A percentile compares a stretch with the other conserved stretches of the same genome.
Conservation (phyloP, 495 filamentous ascomycete species). For the Penicillium turbatum region DNA sequence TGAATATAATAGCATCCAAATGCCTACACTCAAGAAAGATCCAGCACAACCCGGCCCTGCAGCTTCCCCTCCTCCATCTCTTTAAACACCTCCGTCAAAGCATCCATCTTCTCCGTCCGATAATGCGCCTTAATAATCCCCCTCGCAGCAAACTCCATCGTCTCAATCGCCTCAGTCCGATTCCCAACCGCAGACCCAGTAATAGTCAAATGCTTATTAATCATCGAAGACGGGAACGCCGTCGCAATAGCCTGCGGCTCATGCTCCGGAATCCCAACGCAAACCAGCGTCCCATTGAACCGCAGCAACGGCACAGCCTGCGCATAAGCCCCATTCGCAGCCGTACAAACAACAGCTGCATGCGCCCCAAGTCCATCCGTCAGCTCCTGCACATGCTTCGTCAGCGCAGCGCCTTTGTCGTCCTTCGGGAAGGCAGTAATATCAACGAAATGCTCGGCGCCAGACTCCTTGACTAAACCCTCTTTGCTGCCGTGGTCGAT, state of each 20-base stretch:
- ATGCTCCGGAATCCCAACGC: conserved; percentile 65
- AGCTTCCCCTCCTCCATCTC: conserved; percentile 55
- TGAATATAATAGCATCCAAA: no score
- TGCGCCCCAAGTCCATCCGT: conserved; percentile 61
- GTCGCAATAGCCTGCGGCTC: conserved; percentile 53
- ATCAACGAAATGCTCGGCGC: conserved; percentile 67
- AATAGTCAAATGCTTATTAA: conserved; percentile 53
- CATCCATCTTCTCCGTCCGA: conserved; percentile 57
- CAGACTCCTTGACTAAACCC: conserved; percentile 52
- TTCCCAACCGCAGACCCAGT: conserved; percentile 61
- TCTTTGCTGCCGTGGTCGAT: conserved; percentile 64
- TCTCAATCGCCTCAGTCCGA: conserved; percentile 62
- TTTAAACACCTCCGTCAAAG: conserved; percentile 56
- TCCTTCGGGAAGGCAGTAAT: conserved; percentile 51
- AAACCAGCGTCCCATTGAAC: conserved; percentile 61
- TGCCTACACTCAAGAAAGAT: conserved; percentile 37
- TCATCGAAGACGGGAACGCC: conserved; percentile 48
- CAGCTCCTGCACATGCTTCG: conserved; percentile 53
- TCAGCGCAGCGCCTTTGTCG: conserved; percentile 43
- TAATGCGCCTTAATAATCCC: conserved; percentile 59
- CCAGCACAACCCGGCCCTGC: conserved; percentile 57
- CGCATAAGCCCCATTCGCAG: conserved; percentile 62
- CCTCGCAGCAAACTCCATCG: conserved; percentile 57
- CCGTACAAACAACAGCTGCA: conserved; percentile 60
- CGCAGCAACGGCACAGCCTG: conserved; percentile 54